These are phyloP conservation scores for Millerago galiae DNA, from an alignment of 805 yeast genomes.

Conservation along the genomic window DNA sequence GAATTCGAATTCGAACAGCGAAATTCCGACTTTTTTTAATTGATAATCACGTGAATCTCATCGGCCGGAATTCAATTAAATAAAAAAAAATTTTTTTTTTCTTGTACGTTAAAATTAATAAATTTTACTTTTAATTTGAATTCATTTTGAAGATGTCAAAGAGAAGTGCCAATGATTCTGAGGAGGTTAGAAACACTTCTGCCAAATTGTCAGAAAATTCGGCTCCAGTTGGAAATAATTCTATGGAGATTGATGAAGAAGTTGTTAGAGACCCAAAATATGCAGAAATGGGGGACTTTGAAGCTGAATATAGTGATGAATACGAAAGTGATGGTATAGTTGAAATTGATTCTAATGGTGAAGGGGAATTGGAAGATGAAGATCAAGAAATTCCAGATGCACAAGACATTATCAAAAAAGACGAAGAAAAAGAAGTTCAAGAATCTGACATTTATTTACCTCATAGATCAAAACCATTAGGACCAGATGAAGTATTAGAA, in stretches of 20 bases:
- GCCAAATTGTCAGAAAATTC: slow-evolving; percentile 13
- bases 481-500: slow-evolving; percentile 92
- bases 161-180: slow-evolving; percentile 17
- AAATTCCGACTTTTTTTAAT: no score
- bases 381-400: slow-evolving; percentile 27
- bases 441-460: slow-evolving; percentile 68
- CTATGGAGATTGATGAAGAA: slow-evolving; percentile 24
- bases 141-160: slow-evolving; percentile 19
- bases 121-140: neutral
- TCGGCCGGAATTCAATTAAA: no score
- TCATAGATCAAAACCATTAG: slow-evolving; percentile 81
- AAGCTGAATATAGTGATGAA: slow-evolving; percentile 86
- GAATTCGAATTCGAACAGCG: no score
- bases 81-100: slow-evolving; percentile 2
- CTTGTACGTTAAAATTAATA: neutral
- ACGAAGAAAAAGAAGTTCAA: slow-evolving; percentile 31
- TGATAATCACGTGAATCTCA: no score
- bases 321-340: slow-evolving; percentile 87
- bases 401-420: slow-evolving; percentile 29
- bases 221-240: slow-evolving; percentile 14
- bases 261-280: slow-evolving; percentile 26
- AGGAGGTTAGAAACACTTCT: slow-evolving; percentile 21
- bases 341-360: slow-evolving; percentile 63
- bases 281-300: slow-evolving; percentile 75
- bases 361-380: slow-evolving; percentile 32